Evolutionary conservation across 2,329 filamentous ascomycete species (phyloP).

Genomic region (Laburnicola sp.): DNA sequence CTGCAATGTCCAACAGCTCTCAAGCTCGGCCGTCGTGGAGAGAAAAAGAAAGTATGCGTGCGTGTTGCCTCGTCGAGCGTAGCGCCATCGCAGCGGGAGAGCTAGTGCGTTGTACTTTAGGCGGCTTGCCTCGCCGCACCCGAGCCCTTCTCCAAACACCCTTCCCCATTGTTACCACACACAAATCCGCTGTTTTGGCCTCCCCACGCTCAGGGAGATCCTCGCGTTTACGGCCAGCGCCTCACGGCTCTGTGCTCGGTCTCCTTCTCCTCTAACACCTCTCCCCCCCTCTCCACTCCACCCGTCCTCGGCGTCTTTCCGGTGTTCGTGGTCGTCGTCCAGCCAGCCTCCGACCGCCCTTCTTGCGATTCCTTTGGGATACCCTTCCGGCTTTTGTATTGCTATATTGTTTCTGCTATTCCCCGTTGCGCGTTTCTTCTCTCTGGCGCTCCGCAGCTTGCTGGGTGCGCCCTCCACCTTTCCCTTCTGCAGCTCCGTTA

Average conservation of each 20-base stretch:
- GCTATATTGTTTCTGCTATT: slow-evolving; percentile 7
- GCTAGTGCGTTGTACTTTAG: slow-evolving; percentile 1
- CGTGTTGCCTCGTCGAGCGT: background rate
- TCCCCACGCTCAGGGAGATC: slow-evolving; percentile 37
- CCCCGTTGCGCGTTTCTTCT: background rate
- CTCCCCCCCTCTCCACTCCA: slow-evolving; percentile 32
- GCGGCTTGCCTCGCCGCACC: slow-evolving; percentile 11
- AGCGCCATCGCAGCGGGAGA: slow-evolving; percentile 3
- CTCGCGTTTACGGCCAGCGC: slow-evolving; percentile 48
- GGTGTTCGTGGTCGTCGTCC: slow-evolving; percentile 44
- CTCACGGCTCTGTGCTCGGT: slow-evolving; percentile 46
- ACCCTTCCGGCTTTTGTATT: slow-evolving; percentile 33
- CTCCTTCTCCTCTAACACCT: slow-evolving; percentile 29
- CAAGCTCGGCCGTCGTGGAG: slow-evolving; percentile 1
- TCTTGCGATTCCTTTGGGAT: slow-evolving; percentile 36
- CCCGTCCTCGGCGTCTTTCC: slow-evolving; percentile 35
- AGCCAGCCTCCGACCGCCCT: slow-evolving; percentile 21
- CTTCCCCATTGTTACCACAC: slow-evolving; percentile 21
- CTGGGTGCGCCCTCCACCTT: slow-evolving; percentile 20
- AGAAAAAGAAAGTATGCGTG: background rate
- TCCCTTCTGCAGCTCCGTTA: slow-evolving; percentile 15
- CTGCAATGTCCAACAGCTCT: slow-evolving; percentile 3
- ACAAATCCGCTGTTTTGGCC: slow-evolving; percentile 41
- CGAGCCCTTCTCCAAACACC: slow-evolving; percentile 28
- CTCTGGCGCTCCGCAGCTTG: slow-evolving; percentile 15